Conservation (phyloP, 139 green algal genomes). For the Closterium sp. region DNA sequence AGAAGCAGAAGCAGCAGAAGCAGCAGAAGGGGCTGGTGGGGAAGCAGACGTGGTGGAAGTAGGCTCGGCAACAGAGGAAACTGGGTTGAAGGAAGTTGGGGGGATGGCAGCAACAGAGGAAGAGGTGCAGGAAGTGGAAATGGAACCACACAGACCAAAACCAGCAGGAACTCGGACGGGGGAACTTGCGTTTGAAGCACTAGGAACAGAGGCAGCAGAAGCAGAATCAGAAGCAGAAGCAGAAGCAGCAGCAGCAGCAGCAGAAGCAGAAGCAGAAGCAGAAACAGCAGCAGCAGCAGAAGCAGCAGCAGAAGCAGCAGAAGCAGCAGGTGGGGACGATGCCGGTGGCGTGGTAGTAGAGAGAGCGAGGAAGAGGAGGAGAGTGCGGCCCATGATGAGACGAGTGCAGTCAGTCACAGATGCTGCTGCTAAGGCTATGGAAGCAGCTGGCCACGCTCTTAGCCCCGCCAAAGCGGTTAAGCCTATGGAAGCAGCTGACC, state of each 20-base stretch:
- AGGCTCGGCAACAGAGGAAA: not conserved
- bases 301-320: not conserved
- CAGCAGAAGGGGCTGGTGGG: not conserved
- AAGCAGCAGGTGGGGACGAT: not conserved
- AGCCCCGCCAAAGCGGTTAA: too few relatives aligned
- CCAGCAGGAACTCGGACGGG: too few relatives aligned
- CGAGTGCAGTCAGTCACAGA: not conserved
- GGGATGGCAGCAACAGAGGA: not conserved
- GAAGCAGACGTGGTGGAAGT: not conserved
- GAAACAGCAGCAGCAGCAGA: not conserved
- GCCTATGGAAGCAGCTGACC: too few relatives aligned
- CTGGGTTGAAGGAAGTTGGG: not conserved
- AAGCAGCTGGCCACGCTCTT: too few relatives aligned
- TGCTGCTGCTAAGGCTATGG: not conserved
- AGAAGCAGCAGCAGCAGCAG: not conserved
- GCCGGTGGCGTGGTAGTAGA: not conserved
- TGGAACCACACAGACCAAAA: too few relatives aligned
- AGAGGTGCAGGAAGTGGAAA: not conserved
- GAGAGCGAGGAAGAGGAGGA: conserved; percentile 4
- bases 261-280: not conserved
- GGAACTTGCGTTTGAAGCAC: too few relatives aligned
- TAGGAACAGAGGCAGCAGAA: not conserved
- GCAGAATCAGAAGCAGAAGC: not conserved
- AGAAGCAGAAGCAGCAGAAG: not conserved
- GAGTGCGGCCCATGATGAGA: not conserved